phyloP scores from a whole-genome alignment of 148 eudicot genomes.

The Oxyria digyna region DNA sequence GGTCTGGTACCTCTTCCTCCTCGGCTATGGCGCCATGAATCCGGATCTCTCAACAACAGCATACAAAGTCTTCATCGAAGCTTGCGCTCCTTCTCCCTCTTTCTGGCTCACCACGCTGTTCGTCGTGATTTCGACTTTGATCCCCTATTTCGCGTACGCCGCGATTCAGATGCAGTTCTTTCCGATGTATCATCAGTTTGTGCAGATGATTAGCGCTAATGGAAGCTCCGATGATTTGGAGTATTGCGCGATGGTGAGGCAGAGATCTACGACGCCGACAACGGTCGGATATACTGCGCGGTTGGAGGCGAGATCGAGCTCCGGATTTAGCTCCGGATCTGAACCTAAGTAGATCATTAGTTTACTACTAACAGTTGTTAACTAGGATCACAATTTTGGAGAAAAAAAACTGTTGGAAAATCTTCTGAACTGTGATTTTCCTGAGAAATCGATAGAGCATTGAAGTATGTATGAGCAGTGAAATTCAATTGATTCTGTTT shows the following conservation, averaged over 20 bases:
- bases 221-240: slow-evolving; percentile 22
- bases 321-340: slow-evolving; percentile 10
- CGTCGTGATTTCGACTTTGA: slow-evolving; percentile 20
- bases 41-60: slow-evolving; percentile 40
- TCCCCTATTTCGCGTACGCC: slow-evolving; percentile 28
- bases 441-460: too few relatives aligned
- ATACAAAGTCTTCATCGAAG: slow-evolving; percentile 41
- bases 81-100: slow-evolving; percentile 35
- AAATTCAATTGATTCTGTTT: neutral
- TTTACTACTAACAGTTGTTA: too few relatives aligned
- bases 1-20: slow-evolving; percentile 45
- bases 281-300: slow-evolving; percentile 28
- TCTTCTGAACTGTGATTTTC: too few relatives aligned
- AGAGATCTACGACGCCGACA: slow-evolving; percentile 18
- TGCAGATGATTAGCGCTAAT: slow-evolving; percentile 18
- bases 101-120: slow-evolving; percentile 46
- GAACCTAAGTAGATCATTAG: neutral
- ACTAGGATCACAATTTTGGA: neutral
- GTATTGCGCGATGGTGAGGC: slow-evolving; percentile 16
- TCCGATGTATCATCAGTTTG: slow-evolving; percentile 26
- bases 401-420: too few relatives aligned
- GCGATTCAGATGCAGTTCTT: slow-evolving; percentile 23
- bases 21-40: slow-evolving; percentile 33
- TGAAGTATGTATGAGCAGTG: too few relatives aligned
- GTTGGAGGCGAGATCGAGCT: slow-evolving; percentile 13